Conservation (phyloP, 1,284 basidiomycete genomes). For the Trametes pubescens region DNA sequence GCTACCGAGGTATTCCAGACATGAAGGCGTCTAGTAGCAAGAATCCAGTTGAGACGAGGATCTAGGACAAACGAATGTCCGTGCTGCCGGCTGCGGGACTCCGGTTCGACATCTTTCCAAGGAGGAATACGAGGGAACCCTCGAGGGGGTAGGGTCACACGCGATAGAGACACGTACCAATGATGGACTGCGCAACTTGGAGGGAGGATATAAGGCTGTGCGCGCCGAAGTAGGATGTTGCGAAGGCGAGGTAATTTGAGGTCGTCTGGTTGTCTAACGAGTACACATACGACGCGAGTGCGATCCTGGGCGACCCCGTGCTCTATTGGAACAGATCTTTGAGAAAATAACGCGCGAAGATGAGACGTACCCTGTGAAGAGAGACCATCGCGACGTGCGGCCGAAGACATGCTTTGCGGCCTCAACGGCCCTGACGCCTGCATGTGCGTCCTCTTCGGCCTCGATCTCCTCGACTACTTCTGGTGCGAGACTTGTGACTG, state of each 20-base stretch:
- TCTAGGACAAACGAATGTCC: no score
- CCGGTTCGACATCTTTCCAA: no score
- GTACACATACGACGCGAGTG: slow-evolving; percentile 79
- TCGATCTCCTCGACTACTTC: slow-evolving; percentile 30
- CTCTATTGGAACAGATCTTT: not conserved
- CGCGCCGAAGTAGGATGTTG: slow-evolving; percentile 64
- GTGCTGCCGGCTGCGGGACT: no score
- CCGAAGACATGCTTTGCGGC: slow-evolving; percentile 61
- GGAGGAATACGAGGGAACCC: no score
- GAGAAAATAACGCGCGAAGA: not conserved
- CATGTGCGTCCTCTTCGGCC: slow-evolving; percentile 47
- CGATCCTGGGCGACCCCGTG: slow-evolving; percentile 52
- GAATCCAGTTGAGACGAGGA: no score
- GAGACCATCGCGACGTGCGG: slow-evolving; percentile 61
- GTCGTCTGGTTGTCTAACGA: slow-evolving; percentile 78
- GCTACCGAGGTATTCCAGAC: no score
- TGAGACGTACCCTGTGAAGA: slow-evolving; percentile 61
- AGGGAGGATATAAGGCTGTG: slow-evolving; percentile 78
- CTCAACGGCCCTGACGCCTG: slow-evolving; percentile 60
- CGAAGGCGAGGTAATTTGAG: slow-evolving; percentile 69
- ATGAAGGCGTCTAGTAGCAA: no score
- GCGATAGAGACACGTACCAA: slow-evolving; percentile 58
- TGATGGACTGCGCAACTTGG: slow-evolving; percentile 65
- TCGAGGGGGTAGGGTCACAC: slow-evolving; percentile 32
- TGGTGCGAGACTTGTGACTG: slow-evolving; percentile 23